Base-by-base conservation (phyloP, 306 rosid species). In the Prunus salicina region DNA sequence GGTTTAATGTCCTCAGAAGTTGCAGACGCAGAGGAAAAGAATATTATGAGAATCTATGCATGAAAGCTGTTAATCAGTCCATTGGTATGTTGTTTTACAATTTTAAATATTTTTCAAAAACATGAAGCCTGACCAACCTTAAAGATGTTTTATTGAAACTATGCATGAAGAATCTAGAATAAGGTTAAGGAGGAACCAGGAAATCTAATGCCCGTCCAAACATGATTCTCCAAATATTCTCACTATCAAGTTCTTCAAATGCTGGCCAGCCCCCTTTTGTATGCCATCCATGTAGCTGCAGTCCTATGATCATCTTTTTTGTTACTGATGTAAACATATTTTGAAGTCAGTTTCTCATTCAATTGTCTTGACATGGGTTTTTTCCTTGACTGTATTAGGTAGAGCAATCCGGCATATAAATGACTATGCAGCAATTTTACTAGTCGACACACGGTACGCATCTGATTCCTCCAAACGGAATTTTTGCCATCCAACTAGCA, bases 41-140 rank as follows among this genome's bases (percentile, higher is more conserved):
- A 56, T 90, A 95, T 72, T 95, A 95, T 34, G 96, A 95, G 80
- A 95, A 95, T 84, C 95, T 95, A 71, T 95, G 98, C 97, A 92
- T 95, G 97, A 95, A 95, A 79, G 97, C 98, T 53, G 97, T 95
- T 67, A 95, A 95, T 88, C 97, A 95, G 85, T 92, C 98, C 75
- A 95, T 95, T 58, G 97, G 97, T 95, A 64, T 47, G 91, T 83
- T 13, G 3, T 70, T 77, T 74, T 67, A 60, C 72, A 25, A 25
- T 51, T 18, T 15, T 55, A 34, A 66, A 30, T 25, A 49, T 64
- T 6, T 52, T 60, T 22, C 13, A 22, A 9, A 28, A 12, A 5
- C 24, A 15, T 15, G 69, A 67, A 32, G 62, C 50, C 63, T 41
- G 28, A 75, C 57, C 62, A 16, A 28, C 28, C 43, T 6, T 52